Conservation (phyloP, 2,329 filamentous ascomycete genomes). For the Sporothrix dimorphospora region DNA sequence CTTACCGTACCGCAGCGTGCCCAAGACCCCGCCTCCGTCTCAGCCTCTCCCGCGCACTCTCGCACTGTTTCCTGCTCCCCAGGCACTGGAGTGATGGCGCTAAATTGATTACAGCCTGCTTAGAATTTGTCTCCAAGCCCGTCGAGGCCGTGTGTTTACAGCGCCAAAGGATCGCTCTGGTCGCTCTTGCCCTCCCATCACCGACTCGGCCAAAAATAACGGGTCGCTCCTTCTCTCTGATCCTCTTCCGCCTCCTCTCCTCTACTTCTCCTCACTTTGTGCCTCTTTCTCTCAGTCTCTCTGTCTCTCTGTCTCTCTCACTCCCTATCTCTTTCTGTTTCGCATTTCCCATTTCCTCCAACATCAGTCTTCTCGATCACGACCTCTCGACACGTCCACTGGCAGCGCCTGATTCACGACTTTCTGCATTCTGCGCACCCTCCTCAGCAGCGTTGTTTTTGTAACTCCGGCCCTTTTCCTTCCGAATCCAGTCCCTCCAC, state of each 20-base stretch:
- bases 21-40: neutral
- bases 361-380: neutral
- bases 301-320: neutral
- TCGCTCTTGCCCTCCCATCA: neutral
- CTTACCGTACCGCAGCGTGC: no score
- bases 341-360: neutral
- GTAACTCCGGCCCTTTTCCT: constrained; percentile 7
- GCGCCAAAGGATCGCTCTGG: neutral
- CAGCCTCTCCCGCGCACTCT: neutral
- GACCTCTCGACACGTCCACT: neutral
- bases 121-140: neutral
- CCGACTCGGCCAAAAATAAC: constrained; percentile 19
- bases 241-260: constrained; percentile 9
- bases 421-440: constrained; percentile 9
- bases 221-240: constrained; percentile 15
- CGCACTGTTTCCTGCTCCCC: neutral
- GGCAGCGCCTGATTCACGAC: neutral
- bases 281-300: neutral
- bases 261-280: constrained; percentile 1
- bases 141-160: neutral
- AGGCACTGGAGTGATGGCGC: neutral
- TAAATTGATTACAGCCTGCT: constrained; percentile 13
- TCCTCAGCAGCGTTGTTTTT: constrained; percentile 14
- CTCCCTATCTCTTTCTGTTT: neutral
- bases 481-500: neutral